These are phyloP conservation scores for Aspergillus thermomutatus DNA, from an alignment of 2,329 filamentous ascomycete species.

Conservation along the genomic window DNA sequence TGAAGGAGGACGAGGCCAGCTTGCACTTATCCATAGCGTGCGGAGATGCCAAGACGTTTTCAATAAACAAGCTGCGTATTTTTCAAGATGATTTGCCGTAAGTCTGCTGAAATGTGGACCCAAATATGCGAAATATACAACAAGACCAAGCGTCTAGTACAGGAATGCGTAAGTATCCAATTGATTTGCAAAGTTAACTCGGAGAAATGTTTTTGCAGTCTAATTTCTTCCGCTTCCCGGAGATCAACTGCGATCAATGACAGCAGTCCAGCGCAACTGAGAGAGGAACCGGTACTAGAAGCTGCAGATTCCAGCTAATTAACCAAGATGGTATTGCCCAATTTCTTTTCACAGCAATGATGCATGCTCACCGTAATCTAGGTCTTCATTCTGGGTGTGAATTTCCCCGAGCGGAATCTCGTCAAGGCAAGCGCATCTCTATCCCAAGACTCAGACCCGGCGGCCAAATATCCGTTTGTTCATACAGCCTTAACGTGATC, in stretches of 20 bases:
- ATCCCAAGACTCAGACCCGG: slow-evolving; percentile 1
- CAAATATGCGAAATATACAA: neutral
- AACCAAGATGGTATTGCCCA: slow-evolving; percentile 29
- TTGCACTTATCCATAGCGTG: slow-evolving; percentile 28
- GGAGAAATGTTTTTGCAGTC: slow-evolving; percentile 34
- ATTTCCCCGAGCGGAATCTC: slow-evolving; percentile 78
- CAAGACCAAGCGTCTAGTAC: neutral
- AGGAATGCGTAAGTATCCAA: neutral
- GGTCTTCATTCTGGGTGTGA: slow-evolving; percentile 84
- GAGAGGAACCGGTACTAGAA: slow-evolving; percentile 5
- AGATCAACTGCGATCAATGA: slow-evolving; percentile 7
- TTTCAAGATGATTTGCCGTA: slow-evolving; percentile 3
- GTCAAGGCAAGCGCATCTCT: slow-evolving; percentile 64
- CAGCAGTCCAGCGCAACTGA: slow-evolving; percentile 8
- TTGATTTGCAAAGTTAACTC: slow-evolving; percentile 10
- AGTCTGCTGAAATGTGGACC: neutral
- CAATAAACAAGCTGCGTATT: slow-evolving; percentile 8
- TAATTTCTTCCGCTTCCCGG: slow-evolving; percentile 28
- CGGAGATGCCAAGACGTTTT: slow-evolving; percentile 16
- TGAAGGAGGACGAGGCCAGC: slow-evolving; percentile 28
- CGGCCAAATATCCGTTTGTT: neutral
- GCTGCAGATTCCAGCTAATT: slow-evolving; percentile 9
- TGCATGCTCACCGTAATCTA: slow-evolving; percentile 32
- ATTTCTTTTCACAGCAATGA: neutral
- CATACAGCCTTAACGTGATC: slow-evolving; percentile 4